Conservation (phyloP, 805 yeast genomes). For the Saturnispora quitensis region DNA sequence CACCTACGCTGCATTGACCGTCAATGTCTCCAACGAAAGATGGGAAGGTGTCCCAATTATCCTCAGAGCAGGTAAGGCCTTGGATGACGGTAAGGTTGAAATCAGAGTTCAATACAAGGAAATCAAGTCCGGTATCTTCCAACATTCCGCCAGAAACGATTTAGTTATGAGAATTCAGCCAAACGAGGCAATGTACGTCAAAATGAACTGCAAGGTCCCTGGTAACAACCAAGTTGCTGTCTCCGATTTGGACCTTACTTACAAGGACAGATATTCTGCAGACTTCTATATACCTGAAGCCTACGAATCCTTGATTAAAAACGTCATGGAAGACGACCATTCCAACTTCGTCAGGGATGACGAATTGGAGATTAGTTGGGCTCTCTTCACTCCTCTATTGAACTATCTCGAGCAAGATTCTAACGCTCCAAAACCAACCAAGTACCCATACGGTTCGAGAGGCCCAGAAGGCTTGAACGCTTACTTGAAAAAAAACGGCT, state of each 20-base stretch:
- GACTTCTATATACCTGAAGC: constrained; percentile 97
- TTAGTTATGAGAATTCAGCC: constrained; percentile 93
- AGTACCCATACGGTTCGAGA: constrained; percentile 83
- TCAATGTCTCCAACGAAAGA: constrained; percentile 81
- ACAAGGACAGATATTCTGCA: constrained; percentile 60
- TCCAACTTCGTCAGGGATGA: constrained; percentile 97
- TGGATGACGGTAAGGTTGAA: constrained; percentile 91
- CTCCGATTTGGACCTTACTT: constrained; percentile 86
- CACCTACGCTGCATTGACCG: constrained; percentile 80
- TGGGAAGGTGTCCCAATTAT: constrained; percentile 98
- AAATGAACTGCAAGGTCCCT: constrained; percentile 88
- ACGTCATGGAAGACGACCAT: constrained; percentile 85
- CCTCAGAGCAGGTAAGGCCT: constrained; percentile 96
- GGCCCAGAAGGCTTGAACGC: constrained; percentile 64
- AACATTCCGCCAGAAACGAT: constrained; percentile 80
- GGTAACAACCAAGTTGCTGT: constrained; percentile 78
- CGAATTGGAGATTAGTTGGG: constrained; percentile 91
- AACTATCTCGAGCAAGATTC: constrained; percentile 60
- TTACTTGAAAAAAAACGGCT: constrained; percentile 64
- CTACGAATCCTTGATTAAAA: constrained; percentile 90
- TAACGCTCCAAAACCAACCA: constrained; percentile 55
- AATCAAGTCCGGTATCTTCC: constrained; percentile 75
- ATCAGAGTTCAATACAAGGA: constrained; percentile 87
- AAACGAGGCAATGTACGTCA: constrained; percentile 85
- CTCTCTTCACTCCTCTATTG: constrained; percentile 83